Conservation (phyloP, 495 filamentous ascomycete genomes). For the Massariosphaeria phaeospora region DNA sequence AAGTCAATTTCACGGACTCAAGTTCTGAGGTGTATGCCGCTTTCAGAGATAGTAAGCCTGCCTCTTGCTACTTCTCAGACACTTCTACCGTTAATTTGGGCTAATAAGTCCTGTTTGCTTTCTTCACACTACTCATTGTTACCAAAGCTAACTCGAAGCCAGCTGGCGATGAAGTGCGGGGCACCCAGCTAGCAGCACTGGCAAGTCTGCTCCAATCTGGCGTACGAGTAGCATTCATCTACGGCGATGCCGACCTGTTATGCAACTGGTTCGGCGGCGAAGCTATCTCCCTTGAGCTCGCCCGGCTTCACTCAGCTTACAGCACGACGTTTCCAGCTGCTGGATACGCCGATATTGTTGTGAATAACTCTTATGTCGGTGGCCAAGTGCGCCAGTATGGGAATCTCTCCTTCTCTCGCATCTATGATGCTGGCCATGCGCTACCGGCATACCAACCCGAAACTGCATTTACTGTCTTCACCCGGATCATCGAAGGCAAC, state of each 20-base stretch:
- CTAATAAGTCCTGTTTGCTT: too few relatives aligned
- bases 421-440: conserved; percentile 42
- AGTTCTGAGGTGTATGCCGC: conserved; percentile 26
- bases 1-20: conserved; percentile 38
- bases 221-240: conserved; percentile 38
- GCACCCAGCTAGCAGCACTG: conserved; percentile 32
- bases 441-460: conserved; percentile 44
- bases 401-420: conserved; percentile 42
- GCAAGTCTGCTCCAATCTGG: conserved; percentile 34
- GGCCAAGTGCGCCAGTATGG: conserved; percentile 42
- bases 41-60: conserved; percentile 26
- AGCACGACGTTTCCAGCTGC: conserved; percentile 48
- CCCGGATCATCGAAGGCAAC: conserved; percentile 37
- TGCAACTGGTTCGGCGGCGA: conserved; percentile 44
- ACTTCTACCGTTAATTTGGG: too few relatives aligned
- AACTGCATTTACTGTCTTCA: conserved; percentile 42
- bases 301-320: conserved; percentile 40
- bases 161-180: conserved; percentile 38
- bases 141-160: neutral
- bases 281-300: conserved; percentile 37
- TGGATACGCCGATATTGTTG: conserved; percentile 51
- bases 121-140: too few relatives aligned
- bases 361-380: conserved; percentile 42
- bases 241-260: conserved; percentile 40
- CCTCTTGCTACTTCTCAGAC: too few relatives aligned